A percentile compares a stretch with the other conserved stretches of the same genome.
These are phyloP conservation scores for Wickerhamiella vanderwaltii DNA, from an alignment of 805 yeast species.

Conservation along the genomic window DNA sequence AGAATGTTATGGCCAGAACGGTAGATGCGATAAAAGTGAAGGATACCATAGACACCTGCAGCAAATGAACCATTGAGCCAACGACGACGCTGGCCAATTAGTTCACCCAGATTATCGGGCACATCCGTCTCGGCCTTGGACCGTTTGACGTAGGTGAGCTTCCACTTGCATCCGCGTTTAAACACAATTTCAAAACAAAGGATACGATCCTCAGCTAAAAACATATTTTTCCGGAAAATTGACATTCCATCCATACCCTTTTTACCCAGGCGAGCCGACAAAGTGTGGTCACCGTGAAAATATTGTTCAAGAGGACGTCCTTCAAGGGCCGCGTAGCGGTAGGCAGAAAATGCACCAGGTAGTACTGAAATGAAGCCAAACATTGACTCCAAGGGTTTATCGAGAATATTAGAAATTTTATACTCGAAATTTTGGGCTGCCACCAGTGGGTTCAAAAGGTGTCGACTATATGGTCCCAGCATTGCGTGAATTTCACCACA, in stretches of 20 bases:
- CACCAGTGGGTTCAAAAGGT: constrained; percentile 69
- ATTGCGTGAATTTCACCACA: constrained; percentile 93
- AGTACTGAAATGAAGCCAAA: constrained; percentile 90
- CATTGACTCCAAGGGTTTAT: constrained; percentile 89
- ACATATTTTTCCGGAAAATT: constrained; percentile 57
- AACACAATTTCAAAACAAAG: constrained; percentile 54
- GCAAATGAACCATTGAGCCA: constrained; percentile 64
- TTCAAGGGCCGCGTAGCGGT: constrained; percentile 56
- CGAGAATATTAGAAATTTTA: constrained; percentile 86
- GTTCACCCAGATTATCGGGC: constrained; percentile 49
- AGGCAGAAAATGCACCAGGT: constrained; percentile 96
- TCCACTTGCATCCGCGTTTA: constrained; percentile 46
- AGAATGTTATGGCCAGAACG: constrained; percentile 40
- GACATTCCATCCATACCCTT: constrained; percentile 47
- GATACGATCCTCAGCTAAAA: constrained; percentile 57
- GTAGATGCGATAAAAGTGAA: constrained; percentile 45
- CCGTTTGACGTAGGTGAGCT: constrained; percentile 47
- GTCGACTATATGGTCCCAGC: constrained; percentile 47
- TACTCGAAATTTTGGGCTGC: constrained; percentile 97
- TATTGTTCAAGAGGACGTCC: constrained; percentile 57
- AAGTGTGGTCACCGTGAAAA: constrained; percentile 52
- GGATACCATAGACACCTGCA: constrained; percentile 44
- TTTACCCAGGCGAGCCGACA: constrained; percentile 35
- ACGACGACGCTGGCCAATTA: constrained; percentile 51
- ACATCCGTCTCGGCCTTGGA: constrained; percentile 61